Percentiles rank a stretch among this genome's conserved stretches.
phyloP scores from a whole-genome alignment of 2,329 filamentous ascomycete species.

The Apiospora pterosperma region DNA sequence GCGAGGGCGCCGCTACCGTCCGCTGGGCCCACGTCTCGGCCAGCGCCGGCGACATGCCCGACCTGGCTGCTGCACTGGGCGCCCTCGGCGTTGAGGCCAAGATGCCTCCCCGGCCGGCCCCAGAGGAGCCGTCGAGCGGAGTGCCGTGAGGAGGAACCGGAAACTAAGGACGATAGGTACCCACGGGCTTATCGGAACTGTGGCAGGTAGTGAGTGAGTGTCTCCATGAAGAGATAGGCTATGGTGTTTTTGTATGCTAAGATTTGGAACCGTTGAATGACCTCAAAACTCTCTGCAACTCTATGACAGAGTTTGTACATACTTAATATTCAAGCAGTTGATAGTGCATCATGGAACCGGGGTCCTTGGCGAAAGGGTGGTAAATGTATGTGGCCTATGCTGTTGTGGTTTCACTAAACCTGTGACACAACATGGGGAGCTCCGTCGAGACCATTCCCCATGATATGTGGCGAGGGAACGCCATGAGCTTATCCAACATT shows the following conservation, averaged over 20 bases:
- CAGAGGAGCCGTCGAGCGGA: not conserved
- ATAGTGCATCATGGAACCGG: not conserved
- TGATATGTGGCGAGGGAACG: not conserved
- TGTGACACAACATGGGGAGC: too few relatives aligned
- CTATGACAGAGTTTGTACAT: not conserved
- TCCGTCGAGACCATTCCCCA: too few relatives aligned
- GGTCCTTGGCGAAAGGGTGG: not conserved
- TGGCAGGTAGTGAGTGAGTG: not conserved
- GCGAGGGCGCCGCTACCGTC: constrained; percentile 46
- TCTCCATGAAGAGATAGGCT: not conserved
- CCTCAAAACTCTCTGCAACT: too few relatives aligned
- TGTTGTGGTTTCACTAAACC: too few relatives aligned
- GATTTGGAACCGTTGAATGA: not conserved
- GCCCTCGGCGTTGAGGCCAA: constrained; percentile 9
- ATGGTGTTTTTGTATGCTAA: not conserved
- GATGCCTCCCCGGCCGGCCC: not conserved
- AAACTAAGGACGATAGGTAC: not conserved
- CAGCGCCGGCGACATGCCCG: constrained; percentile 49
- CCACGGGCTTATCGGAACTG: not conserved
- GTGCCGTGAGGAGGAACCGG: not conserved
- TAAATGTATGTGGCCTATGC: not conserved
- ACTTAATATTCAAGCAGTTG: not conserved
- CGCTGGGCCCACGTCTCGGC: constrained; percentile 44
- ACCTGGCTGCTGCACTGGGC: constrained; percentile 26
- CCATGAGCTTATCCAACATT: not conserved